phyloP scores from a whole-genome alignment of 352 stramenopile genomes.

The Globisporangium paddicum region DNA sequence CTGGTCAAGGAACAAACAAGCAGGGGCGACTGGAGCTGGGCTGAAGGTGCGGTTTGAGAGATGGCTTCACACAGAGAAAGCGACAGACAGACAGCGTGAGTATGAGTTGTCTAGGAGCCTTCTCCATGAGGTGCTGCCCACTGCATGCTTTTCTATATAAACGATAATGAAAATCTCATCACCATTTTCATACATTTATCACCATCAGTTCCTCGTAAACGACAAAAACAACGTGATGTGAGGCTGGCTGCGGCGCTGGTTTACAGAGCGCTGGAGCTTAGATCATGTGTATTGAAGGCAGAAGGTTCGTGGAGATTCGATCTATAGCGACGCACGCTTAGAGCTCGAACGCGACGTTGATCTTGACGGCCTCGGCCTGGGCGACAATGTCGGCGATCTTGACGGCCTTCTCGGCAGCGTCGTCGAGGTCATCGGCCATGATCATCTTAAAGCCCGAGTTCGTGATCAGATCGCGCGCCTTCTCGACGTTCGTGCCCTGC shows the following conservation, averaged over 20 bases:
- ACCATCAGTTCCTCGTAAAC: no score
- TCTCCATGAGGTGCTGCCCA: no score
- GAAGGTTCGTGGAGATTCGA: constrained; percentile 16
- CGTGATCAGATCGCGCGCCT: constrained; percentile 92
- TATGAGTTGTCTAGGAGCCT: neutral
- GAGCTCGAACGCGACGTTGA: constrained; percentile 69
- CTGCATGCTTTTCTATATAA: neutral
- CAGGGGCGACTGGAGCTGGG: neutral
- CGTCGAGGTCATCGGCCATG: constrained; percentile 93
- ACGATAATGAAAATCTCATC: neutral
- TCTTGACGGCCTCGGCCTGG: constrained; percentile 65
- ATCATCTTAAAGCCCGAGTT: constrained; percentile 94
- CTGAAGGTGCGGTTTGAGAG: no score
- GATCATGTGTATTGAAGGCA: constrained; percentile 13
- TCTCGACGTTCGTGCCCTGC: constrained; percentile 97
- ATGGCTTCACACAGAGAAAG: neutral
- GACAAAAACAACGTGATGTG: no score
- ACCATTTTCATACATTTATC: neutral
- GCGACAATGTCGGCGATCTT: constrained; percentile 83
- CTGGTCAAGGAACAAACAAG: no score
- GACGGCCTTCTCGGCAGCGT: constrained; percentile 95
- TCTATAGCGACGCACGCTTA: constrained; percentile 22
- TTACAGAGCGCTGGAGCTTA: constrained; percentile 2
- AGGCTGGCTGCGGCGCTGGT: no score
- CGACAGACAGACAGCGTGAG: neutral